Evolutionary conservation across 345 rosid genomes (phyloP).

Genomic region (Noccaea bulbosa): DNA sequence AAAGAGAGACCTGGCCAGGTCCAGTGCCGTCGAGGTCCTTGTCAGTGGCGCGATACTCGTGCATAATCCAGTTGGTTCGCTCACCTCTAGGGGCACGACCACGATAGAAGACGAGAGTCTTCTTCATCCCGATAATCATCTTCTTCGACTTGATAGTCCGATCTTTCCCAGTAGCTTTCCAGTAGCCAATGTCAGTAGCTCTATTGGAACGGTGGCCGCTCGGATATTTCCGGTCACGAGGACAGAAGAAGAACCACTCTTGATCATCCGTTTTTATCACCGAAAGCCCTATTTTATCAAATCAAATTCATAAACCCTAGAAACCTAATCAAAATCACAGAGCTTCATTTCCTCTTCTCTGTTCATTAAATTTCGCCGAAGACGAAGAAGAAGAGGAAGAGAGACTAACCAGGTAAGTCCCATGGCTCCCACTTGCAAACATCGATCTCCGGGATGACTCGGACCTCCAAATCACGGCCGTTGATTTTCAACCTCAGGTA

Average conservation of each 20-base stretch:
- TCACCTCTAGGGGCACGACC: slow-evolving; percentile 97
- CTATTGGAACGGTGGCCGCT: slow-evolving; percentile 92
- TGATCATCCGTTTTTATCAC: slow-evolving; percentile 84
- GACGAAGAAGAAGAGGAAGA: neutral
- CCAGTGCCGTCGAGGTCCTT: slow-evolving; percentile 78
- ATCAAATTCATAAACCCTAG: neutral
- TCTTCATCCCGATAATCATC: slow-evolving; percentile 82
- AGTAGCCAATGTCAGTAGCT: slow-evolving; percentile 94
- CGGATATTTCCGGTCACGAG: slow-evolving; percentile 89
- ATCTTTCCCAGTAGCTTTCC: slow-evolving; percentile 98
- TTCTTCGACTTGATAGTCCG: slow-evolving; percentile 74
- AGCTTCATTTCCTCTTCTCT: neutral
- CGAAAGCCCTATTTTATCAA: slow-evolving; percentile 55
- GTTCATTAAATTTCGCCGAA: neutral
- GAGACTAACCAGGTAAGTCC: slow-evolving; percentile 74
- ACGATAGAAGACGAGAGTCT: slow-evolving; percentile 82
- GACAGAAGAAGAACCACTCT: slow-evolving; percentile 98
- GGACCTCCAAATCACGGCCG: slow-evolving; percentile 77
- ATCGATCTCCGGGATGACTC: slow-evolving; percentile 82
- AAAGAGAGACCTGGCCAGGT: slow-evolving; percentile 70
- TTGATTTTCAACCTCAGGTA: slow-evolving; percentile 84
- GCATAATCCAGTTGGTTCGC: slow-evolving; percentile 92
- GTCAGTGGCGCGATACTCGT: slow-evolving; percentile 81
- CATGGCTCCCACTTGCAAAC: slow-evolving; percentile 98
- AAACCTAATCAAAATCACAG: neutral